Evolutionary conservation across 306 rosid genomes (phyloP).

Genomic region (Vigna reflexopilosa): DNA sequence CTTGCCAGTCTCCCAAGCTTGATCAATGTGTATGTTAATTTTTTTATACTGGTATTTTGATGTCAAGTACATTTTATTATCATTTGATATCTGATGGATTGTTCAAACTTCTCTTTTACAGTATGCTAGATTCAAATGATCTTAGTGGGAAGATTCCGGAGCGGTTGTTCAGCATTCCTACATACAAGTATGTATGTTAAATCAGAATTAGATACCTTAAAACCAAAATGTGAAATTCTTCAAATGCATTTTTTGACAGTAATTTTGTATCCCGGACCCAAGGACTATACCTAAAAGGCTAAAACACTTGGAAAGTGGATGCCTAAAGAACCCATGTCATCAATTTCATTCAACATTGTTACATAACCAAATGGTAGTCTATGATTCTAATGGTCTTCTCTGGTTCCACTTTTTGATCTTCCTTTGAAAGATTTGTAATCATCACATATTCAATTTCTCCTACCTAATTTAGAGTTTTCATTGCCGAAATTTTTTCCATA

Average conservation of each 20-base stretch:
- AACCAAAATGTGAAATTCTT: too few species aligned
- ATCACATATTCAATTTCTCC: slow-evolving; percentile 14
- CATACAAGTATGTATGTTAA: slow-evolving; percentile 67
- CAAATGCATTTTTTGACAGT: background rate
- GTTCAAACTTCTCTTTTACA: slow-evolving; percentile 55
- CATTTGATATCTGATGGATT: slow-evolving; percentile 46
- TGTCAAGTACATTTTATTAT: slow-evolving; percentile 20
- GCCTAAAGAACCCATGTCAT: slow-evolving; percentile 11
- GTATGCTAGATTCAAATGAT: slow-evolving; percentile 72
- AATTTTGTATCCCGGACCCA: slow-evolving; percentile 9
- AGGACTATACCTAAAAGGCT: background rate
- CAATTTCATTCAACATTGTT: slow-evolving; percentile 10
- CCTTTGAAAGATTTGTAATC: slow-evolving; percentile 24
- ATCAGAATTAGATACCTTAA: background rate
- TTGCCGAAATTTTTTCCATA: background rate
- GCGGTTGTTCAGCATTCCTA: slow-evolving; percentile 60
- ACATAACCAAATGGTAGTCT: slow-evolving; percentile 29
- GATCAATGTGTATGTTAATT: slow-evolving; percentile 67
- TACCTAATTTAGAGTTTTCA: slow-evolving; percentile 28
- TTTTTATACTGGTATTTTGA: slow-evolving; percentile 16
- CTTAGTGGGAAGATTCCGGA: slow-evolving; percentile 77
- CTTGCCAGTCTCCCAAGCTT: slow-evolving; percentile 65
- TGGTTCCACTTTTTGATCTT: slow-evolving; percentile 12
- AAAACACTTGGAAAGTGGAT: slow-evolving; percentile 2
- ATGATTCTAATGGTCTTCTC: slow-evolving; percentile 29